Conservation (phyloP, 169 alveolate species). For the Plasmodium malariae region DNA sequence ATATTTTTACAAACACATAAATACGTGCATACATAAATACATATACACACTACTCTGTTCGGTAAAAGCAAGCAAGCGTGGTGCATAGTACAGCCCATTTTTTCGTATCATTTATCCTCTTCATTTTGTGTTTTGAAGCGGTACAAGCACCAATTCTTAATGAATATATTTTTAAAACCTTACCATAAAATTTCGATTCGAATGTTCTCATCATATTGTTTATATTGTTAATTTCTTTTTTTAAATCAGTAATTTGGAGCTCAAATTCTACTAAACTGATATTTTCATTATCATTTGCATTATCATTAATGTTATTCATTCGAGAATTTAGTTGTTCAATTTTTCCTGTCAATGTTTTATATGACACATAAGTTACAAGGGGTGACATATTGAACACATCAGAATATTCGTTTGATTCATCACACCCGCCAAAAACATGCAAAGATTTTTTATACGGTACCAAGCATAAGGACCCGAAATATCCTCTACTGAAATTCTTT, state of each 20-base stretch:
- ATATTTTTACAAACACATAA: background rate
- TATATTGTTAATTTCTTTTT: constrained; percentile 46
- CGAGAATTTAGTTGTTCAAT: constrained; percentile 32
- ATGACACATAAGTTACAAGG: constrained; percentile 64
- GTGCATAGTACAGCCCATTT: too few species aligned
- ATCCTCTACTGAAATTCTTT: constrained; percentile 56
- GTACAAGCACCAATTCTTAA: too few species aligned
- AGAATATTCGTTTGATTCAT: constrained; percentile 31
- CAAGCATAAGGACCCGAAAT: constrained; percentile 69
- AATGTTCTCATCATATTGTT: constrained; percentile 65
- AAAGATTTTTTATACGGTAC: constrained; percentile 71
- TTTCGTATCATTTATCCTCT: too few species aligned
- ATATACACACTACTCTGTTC: background rate
- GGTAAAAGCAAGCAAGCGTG: too few species aligned
- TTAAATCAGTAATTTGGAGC: constrained; percentile 46
- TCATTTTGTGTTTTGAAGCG: too few species aligned
- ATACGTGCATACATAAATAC: background rate
- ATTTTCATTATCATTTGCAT: constrained; percentile 9
- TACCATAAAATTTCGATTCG: constrained; percentile 61
- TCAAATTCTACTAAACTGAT: constrained; percentile 43
- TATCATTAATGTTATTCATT: constrained; percentile 26
- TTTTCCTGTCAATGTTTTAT: constrained; percentile 43
- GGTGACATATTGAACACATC: constrained; percentile 74
- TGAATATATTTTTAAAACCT: background rate
- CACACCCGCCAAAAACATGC: constrained; percentile 69